Base-by-base conservation (phyloP, 2,329 filamentous ascomycete genomes). In the Dendryphion nanum region DNA sequence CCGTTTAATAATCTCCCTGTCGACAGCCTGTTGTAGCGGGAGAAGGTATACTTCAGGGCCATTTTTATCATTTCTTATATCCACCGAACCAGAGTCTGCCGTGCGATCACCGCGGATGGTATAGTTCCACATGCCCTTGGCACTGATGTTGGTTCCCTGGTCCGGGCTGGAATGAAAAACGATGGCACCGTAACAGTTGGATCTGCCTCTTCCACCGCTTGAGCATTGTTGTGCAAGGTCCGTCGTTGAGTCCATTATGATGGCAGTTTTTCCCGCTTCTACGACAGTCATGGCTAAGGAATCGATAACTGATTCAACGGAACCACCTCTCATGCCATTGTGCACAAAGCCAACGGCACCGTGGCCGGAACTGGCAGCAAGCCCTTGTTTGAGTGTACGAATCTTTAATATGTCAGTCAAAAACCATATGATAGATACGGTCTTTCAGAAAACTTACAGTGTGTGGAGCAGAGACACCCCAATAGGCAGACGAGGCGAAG, bases 1-100 rank as follows among this genome's bases (percentile, higher is more conserved):
- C 16, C 78, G 51, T 7, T 63, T 64, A 6, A 80, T 77, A 29
- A 59, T 50, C 15, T 51, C 55, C 6, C 13, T 16, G 16, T 57
- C 51, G n/a, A 59, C 19, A 17, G 51, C 53, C 13, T 37, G 50
- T 32, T 59, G 53, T 4, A 59, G 37, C 2, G 51, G 55, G 7
- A 57, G 37, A 6, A 48, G 37, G 15, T 52, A 46, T 6, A 47
- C 33, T 29, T 59, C 45, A 4, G 34, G 26, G 10, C 35, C 36
- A 26, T 53, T 51, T 3, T 36, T 35, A 7, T 49, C 29, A 20
- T 31, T 45, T 12, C 32, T 53, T 18, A 58, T 39, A 30, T 58
- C 45, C 5, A 40, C 35, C 7, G 15, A 33, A 6, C 42, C 43
- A 7, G 30, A 19, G 5, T 17, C 20, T 13, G 28, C 35, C 6